Evolutionary conservation across 192 early-diverging fungal genomes (phyloP), one percentile per base, ranked within the genome.

Genomic region (Bifiguratus adelaidae): DNA sequence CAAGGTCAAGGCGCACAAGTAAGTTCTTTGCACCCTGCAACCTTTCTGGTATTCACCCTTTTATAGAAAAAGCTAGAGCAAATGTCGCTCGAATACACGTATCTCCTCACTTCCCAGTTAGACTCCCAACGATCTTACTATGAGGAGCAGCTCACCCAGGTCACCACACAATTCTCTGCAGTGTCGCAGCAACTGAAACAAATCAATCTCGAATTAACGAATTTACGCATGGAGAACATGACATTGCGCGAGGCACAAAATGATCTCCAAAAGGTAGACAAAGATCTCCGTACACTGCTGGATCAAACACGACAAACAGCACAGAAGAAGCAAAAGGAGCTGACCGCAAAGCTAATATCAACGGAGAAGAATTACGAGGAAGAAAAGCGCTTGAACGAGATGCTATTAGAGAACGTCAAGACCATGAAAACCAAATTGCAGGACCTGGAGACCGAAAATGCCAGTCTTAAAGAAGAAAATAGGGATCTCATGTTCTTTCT

Each of bases 401-500:
- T 33, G 26, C 12, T 33, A 37, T 18, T 7, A 11, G 18, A 26
- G n/a, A 40, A 13, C 7, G 4, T 40, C 37, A 38, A 16, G 61
- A 59, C 11, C 79, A 85, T 41, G 77, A 81, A 21, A 49, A 58
- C 0, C 67, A 67, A 33, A 70, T 88, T 15, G 55, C 51, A 15
- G 89, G 92, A 19, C 50, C 92, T 48, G 69, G 73, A 49, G 92
- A 93, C 32, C 88, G 95, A 70, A 76, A 96, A 4, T 61, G 80
- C n/a, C n/a, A n/a, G n/a, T n/a, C n/a, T n/a, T n/a, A n/a, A n/a
- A n/a, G n/a, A n/a, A n/a, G n/a, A n/a, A n/a, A n/a, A n/a, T n/a
- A n/a, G n/a, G n/a, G 92, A 98, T 54, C 59, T 98, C 55, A 86
- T 90, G 80, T 81, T 87, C 45, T 93, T 82, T 54, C 57, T 98